Evolutionary conservation across 345 rosid genomes (phyloP), one percentile per base, ranked within the genome.

Genomic region (Adansonia digitata): DNA sequence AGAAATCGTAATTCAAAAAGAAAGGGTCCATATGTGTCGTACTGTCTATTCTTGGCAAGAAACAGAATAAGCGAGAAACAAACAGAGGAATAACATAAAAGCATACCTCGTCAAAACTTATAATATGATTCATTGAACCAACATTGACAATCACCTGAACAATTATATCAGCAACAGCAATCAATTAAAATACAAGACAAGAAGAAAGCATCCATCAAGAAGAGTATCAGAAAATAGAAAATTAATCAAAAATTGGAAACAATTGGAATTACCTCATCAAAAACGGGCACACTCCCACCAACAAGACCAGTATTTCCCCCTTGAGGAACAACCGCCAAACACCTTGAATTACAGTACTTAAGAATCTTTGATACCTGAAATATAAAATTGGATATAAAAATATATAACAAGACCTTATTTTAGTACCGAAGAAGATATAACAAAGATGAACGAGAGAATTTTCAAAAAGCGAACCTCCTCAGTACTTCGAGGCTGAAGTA

Each of bases 291-390:
- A 84, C 97, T 93, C 78, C 99, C 99, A 63, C 99, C 99, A 45
- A 93, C 99, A 79, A 95, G 98, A 73, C 99, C 94, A 48, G 97
- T 95, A 74, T 95, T 93, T 79, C 98, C 99, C 20, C 98, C 98
- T 85, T 93, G 98, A 43, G 99, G 99, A 90, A 91, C 99, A 77
- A 93, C 97, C 76, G 97, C 90, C 81, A 95, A 85, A 79, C 80
- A 69, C 79, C 97, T 88, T 6, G 92, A 90, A 83, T 93, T 88
- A 79, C 97, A 95, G 68, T 93, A 86, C 55, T 80, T 71, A 71
- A 95, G 94, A 86, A 91, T 86, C 77, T 84, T 82, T 73, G 99
- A 87, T 2, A 95, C 96, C 99, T 93, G 85, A 76, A 78, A 75
- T n/a, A 77, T 7, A 69, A 49, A 4, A 75, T 40, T 49, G 64